Percentiles rank a stretch among this genome's conserved stretches.
These are phyloP conservation scores for Vigna unguiculata DNA, from an alignment of 306 rosid species.

Conservation along the genomic window DNA sequence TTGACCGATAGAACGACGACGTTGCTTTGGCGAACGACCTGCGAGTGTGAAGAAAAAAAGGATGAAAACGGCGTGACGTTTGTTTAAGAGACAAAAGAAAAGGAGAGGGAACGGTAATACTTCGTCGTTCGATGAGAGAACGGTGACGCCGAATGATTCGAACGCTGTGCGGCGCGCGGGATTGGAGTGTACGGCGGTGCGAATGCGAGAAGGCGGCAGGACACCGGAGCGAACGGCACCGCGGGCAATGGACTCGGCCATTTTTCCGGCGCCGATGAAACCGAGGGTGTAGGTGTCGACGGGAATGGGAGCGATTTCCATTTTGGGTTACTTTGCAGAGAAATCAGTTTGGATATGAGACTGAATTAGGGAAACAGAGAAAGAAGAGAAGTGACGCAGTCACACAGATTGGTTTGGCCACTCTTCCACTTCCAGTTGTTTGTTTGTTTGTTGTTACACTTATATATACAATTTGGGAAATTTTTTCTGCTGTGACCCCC, in stretches of 20 bases:
- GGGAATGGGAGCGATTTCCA: constrained; percentile 74
- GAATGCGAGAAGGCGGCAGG: constrained; percentile 77
- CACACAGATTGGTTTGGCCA: not conserved
- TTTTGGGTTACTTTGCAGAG: constrained; percentile 11
- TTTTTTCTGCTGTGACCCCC: too few species aligned
- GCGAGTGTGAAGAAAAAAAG: not conserved
- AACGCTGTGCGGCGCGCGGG: constrained; percentile 58
- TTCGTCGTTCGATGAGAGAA: constrained; percentile 61
- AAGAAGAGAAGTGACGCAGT: constrained; percentile 26
- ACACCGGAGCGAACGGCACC: constrained; percentile 80
- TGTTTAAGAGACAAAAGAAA: not conserved
- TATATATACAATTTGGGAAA: too few species aligned
- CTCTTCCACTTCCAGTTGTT: not conserved
- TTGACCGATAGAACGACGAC: constrained; percentile 88
- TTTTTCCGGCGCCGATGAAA: constrained; percentile 95
- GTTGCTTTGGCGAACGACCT: constrained; percentile 86
- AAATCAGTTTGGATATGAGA: not conserved
- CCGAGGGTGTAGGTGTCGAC: constrained; percentile 71
- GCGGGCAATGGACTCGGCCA: constrained; percentile 92
- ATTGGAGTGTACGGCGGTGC: constrained; percentile 65
- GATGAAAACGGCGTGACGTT: not conserved
- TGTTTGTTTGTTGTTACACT: too few species aligned
- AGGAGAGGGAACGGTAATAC: constrained; percentile 29
- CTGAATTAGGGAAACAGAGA: constrained; percentile 10
- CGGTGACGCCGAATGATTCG: constrained; percentile 59